These are phyloP conservation scores for Neospora caninum DNA, from an alignment of 169 alveolate species.

Conservation along the genomic window DNA sequence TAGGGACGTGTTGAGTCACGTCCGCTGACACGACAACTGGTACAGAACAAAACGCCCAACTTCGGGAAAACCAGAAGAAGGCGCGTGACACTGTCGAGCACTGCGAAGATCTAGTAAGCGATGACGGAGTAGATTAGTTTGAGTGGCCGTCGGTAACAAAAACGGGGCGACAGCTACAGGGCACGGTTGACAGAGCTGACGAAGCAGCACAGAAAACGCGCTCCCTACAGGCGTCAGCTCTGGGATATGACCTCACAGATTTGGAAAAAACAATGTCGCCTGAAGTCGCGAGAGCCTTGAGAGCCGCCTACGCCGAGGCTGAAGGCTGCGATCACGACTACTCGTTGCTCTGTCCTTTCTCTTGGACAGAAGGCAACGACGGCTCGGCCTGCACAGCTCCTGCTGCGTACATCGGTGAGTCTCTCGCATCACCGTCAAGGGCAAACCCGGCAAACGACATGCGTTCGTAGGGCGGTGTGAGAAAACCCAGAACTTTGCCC, in stretches of 20 bases:
- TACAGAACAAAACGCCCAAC: not conserved
- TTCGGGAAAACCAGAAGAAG: not conserved
- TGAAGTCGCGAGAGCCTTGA: not conserved
- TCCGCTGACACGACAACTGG: not conserved
- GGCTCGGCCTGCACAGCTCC: conserved; percentile 13
- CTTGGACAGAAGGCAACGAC: not conserved
- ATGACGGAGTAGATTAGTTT: too few species aligned
- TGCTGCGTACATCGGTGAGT: not conserved
- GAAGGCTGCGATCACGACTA: conserved; percentile 34
- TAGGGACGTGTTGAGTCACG: not conserved
- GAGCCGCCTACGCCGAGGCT: conserved; percentile 35
- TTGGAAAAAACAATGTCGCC: conserved; percentile 16
- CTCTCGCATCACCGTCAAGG: not conserved
- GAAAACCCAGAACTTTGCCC: conserved; percentile 16
- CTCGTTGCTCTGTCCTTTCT: conserved; percentile 33
- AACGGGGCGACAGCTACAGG: not conserved
- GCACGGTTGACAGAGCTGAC: not conserved
- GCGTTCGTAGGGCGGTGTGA: not conserved
- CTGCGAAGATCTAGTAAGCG: not conserved
- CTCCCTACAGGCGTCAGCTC: conserved; percentile 1
- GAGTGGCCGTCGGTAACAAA: not conserved
- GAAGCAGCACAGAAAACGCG: conserved; percentile 4
- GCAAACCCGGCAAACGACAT: not conserved
- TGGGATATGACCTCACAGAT: not conserved
- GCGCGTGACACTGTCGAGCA: not conserved